Percentiles rank a stretch among this genome's conserved stretches.
Evolutionary conservation across 129 eudicot species (phyloP).

Genomic region (Centrapalus pauciflorus): DNA sequence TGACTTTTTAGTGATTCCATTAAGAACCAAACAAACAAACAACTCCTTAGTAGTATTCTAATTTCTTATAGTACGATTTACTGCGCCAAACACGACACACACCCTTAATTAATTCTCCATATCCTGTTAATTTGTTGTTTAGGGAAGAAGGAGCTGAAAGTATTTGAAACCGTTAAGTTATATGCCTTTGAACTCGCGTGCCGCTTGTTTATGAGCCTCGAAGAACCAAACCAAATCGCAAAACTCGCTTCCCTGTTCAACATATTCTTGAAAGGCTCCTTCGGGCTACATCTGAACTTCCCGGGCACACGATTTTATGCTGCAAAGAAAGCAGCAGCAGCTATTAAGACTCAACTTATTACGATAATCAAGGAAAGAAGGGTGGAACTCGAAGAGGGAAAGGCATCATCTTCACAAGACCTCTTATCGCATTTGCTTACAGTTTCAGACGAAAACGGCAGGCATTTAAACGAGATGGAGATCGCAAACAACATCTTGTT

Average conservation of each 20-base stretch:
- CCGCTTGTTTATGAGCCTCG: background rate
- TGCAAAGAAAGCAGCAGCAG: background rate
- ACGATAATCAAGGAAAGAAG: constrained; percentile 14
- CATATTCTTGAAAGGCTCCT: background rate
- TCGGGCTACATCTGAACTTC: background rate
- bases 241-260: background rate
- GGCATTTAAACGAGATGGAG: constrained; percentile 12
- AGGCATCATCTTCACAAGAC: constrained; percentile 27
- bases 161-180: background rate
- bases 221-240: background rate
- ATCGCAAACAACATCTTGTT: constrained; percentile 17
- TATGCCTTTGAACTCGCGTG: background rate
- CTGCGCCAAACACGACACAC: too few species aligned
- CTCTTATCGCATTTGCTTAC: constrained; percentile 23
- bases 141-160: background rate
- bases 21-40: too few species aligned
- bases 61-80: too few species aligned
- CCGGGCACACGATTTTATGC: background rate
- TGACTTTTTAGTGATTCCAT: too few species aligned
- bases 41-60: too few species aligned
- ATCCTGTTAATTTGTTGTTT: too few species aligned
- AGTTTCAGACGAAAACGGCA: constrained; percentile 10
- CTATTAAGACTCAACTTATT: constrained; percentile 9
- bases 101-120: too few species aligned
- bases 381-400: constrained; percentile 7